These are phyloP conservation scores for Aspergillus bertholletiae DNA, from an alignment of 495 filamentous ascomycete genomes.

Conservation along the genomic window DNA sequence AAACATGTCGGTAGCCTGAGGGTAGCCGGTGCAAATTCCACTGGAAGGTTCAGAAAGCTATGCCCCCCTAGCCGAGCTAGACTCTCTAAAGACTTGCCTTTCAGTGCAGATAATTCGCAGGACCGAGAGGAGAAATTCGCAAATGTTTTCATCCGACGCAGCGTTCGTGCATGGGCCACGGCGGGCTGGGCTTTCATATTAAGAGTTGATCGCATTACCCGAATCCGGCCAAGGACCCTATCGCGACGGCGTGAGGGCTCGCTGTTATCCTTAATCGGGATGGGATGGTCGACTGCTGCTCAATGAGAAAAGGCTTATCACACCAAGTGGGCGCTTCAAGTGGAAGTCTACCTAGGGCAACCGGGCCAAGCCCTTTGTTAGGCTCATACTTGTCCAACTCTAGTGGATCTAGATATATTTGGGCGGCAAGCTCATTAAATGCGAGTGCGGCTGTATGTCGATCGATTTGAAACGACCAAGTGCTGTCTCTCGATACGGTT, in stretches of 20 bases:
- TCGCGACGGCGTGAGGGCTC: slow-evolving; percentile 15
- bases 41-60: slow-evolving; percentile 62
- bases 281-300: not conserved
- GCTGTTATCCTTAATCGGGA: slow-evolving; percentile 4
- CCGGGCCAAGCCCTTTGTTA: not conserved
- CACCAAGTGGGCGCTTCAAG: not conserved
- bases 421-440: slow-evolving; percentile 26
- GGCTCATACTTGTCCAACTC: slow-evolving; percentile 2
- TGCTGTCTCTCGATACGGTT: slow-evolving; percentile 7
- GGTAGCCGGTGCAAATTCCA: slow-evolving; percentile 59
- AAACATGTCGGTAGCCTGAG: slow-evolving; percentile 71
- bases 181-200: slow-evolving; percentile 36
- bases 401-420: slow-evolving; percentile 18
- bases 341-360: not conserved
- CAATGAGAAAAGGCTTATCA: not conserved
- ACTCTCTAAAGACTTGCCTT: slow-evolving; percentile 58
- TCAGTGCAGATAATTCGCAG: slow-evolving; percentile 53
- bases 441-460: slow-evolving; percentile 15
- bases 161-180: slow-evolving; percentile 45
- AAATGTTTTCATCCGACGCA: slow-evolving; percentile 44
- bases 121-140: slow-evolving; percentile 22
- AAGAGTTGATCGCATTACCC: slow-evolving; percentile 31
- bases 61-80: slow-evolving; percentile 72
- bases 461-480: slow-evolving; percentile 18
- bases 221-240: slow-evolving; percentile 26